These are phyloP conservation scores for Acorus calamus DNA, from an alignment of 106 monocot species.

Conservation along the genomic window DNA sequence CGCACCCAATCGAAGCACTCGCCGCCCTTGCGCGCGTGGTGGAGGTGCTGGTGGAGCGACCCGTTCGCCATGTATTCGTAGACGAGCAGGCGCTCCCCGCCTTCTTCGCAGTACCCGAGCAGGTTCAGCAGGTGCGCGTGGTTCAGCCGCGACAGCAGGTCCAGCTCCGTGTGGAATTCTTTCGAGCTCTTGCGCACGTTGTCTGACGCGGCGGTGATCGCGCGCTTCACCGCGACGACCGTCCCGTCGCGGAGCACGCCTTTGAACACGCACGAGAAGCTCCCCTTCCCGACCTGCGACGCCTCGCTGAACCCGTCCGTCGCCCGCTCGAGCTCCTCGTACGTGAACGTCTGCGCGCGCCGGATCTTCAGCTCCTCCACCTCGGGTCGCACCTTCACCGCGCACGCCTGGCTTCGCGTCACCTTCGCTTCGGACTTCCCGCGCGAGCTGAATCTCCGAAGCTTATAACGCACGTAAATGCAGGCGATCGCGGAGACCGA, in stretches of 20 bases:
- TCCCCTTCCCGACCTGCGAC: slow-evolving; percentile 85
- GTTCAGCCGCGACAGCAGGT: slow-evolving; percentile 85
- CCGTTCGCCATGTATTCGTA: slow-evolving; percentile 99
- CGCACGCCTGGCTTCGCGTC: slow-evolving; percentile 6
- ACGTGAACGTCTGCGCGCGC: slow-evolving; percentile 63
- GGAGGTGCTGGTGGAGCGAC: slow-evolving; percentile 88
- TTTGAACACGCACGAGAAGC: slow-evolving; percentile 94
- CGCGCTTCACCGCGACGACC: slow-evolving; percentile 85
- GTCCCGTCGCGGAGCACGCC: slow-evolving; percentile 82
- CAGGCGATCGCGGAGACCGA: slow-evolving; percentile 37
- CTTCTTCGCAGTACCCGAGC: slow-evolving; percentile 94
- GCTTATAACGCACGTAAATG: slow-evolving; percentile 49
- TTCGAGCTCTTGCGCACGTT: slow-evolving; percentile 69
- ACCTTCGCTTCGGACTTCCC: slow-evolving; percentile 8
- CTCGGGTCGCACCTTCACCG: slow-evolving; percentile 38
- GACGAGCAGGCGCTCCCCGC: slow-evolving; percentile 81
- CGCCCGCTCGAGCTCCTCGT: slow-evolving; percentile 83
- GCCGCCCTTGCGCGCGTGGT: slow-evolving; percentile 36
- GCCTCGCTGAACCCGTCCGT: slow-evolving; percentile 75
- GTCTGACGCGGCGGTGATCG: slow-evolving; percentile 26
- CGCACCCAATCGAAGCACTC: slow-evolving; percentile 55
- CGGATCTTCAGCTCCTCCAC: slow-evolving; percentile 68
- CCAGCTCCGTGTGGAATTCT: slow-evolving; percentile 89
- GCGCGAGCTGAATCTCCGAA: slow-evolving; percentile 42
- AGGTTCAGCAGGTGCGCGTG: slow-evolving; percentile 90